Evolutionary conservation across 345 rosid genomes (phyloP).

Genomic region (Clausena lansium): DNA sequence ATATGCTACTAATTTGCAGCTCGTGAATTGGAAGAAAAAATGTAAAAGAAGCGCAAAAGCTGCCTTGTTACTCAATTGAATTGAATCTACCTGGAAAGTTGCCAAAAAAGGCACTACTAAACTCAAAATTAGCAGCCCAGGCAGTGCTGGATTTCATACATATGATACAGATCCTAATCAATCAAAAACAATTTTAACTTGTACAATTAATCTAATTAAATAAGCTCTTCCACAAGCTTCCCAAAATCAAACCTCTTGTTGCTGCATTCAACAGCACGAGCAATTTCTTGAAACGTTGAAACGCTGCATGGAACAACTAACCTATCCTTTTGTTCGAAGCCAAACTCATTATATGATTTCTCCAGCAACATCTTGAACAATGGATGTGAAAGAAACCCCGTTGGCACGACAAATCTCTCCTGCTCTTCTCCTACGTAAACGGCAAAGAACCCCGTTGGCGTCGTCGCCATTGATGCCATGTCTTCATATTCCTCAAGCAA

Average conservation of each 20-base stretch:
- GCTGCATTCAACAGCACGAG: constrained; percentile 62
- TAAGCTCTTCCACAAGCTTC: constrained; percentile 65
- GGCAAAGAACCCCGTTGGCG: constrained; percentile 76
- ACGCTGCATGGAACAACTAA: constrained; percentile 80
- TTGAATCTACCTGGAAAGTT: background rate
- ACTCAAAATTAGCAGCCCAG: constrained; percentile 12
- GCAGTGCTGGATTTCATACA: background rate
- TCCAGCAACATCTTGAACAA: constrained; percentile 79
- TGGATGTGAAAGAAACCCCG: constrained; percentile 71
- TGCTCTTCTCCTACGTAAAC: constrained; percentile 75
- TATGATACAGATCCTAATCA: background rate
- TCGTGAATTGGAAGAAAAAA: background rate
- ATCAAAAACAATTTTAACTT: background rate
- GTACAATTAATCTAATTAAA: constrained; percentile 26
- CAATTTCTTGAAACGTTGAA: constrained; percentile 63
- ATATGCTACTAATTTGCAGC: background rate
- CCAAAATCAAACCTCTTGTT: constrained; percentile 74
- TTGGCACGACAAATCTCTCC: constrained; percentile 71
- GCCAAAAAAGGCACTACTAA: background rate
- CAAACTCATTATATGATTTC: constrained; percentile 67
- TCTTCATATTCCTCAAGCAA: constrained; percentile 39
- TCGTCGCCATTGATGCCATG: constrained; percentile 21
- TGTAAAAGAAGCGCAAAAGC: background rate
- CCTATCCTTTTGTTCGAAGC: constrained; percentile 46
- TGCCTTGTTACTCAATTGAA: background rate